phyloP scores from a whole-genome alignment of 2,329 filamentous ascomycete genomes.

The Helminthosporium solani region DNA sequence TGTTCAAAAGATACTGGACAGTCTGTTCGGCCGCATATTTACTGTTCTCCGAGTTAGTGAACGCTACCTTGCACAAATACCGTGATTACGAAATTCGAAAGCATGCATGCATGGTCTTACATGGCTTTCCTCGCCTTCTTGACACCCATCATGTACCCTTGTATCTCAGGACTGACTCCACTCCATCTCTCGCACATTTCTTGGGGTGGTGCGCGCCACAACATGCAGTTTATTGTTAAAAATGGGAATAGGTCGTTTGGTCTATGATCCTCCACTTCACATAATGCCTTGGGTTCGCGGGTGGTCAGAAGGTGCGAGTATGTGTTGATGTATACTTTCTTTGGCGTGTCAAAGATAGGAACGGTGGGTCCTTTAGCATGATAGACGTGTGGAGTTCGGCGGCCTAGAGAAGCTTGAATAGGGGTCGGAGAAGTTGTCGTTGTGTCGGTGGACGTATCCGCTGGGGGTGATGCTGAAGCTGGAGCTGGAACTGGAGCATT shows the following conservation, averaged over 20 bases:
- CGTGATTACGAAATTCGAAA: neutral
- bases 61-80: too few species aligned
- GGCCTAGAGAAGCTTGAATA: neutral
- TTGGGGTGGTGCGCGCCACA: neutral
- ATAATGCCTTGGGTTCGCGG: neutral
- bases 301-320: neutral
- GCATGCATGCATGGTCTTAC: conserved; percentile 1
- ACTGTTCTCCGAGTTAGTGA: neutral
- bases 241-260: neutral
- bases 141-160: conserved; percentile 13
- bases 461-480: too few species aligned
- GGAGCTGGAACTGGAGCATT: neutral
- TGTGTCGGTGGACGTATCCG: neutral
- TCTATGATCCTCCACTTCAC: neutral
- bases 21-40: neutral
- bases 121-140: conserved; percentile 6
- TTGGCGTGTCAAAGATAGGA: neutral
- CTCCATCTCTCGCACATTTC: neutral
- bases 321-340: conserved; percentile 1
- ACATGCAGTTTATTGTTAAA: neutral
- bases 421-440: neutral
- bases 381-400: neutral
- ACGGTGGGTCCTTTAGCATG: neutral
- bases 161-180: conserved; percentile 6
- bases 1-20: neutral